Base-by-base conservation (phyloP, 1,284 basidiomycete genomes). In the Trametes polyzona region DNA sequence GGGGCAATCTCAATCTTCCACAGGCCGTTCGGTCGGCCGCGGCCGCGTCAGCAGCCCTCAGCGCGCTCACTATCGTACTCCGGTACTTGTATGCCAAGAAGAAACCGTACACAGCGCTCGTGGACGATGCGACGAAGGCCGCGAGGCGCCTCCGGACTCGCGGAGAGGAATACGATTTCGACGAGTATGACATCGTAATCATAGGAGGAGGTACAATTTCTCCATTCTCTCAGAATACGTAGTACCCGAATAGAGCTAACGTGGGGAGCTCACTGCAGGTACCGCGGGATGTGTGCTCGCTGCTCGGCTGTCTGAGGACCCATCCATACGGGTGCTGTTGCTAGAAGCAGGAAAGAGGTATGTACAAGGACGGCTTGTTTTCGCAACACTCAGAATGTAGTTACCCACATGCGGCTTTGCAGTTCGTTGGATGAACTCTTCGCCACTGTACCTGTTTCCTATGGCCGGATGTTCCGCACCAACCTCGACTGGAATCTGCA, bases 251-350 rank as follows among this genome's bases (percentile, higher is more conserved):
- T 14, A 19, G 17, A n/a, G 33, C 17, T 36, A 5, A 14, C n/a
- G 4, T 29, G n/a, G n/a, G 21, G 4, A 26, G 23, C 27, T 17
- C 24, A 23, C 9, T 17, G 23, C 64, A 87, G 87, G 87, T 7
- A 88, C 88, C 8, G 80, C 84, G 2, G 88, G 88, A 7, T 89
- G 87, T 61, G 86, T 82, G 0, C 76, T 90, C 32, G 88, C 88
- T 4, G 76, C 84, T 3, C 78, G 88, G 26, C 73, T 90, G 24
- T 83, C 81, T 9, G 88, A 90, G 68, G 76, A 86, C 58, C 73
- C 81, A 0, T 74, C 71, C 6, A 65, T 85, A 1, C 78, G 77
- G 2, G 85, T 89, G 7, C 72, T 90, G 17, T 67, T 90, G 10
- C 74, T 90, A 33, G 88, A 90, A 69, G 82, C 86, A 0, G 87